Conservation (phyloP, 805 yeast species). For the Saccharomycopsis vini region DNA sequence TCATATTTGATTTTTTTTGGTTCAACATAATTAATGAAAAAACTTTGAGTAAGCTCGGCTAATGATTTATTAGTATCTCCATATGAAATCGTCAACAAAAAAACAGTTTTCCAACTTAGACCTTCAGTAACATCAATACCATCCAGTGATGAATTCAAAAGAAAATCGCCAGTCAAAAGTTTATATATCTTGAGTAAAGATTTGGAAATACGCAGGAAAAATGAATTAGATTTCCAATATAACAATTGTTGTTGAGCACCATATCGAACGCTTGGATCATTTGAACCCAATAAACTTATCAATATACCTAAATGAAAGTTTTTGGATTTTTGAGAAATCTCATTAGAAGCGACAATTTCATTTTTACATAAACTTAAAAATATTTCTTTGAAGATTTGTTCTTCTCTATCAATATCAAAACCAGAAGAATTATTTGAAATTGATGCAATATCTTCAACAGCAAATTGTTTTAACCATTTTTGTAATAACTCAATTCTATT, state of each 20-base stretch:
- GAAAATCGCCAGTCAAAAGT: constrained; percentile 47
- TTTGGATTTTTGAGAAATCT: constrained; percentile 47
- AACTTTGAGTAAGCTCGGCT: constrained; percentile 26
- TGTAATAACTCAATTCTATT: constrained; percentile 39
- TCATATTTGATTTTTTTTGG: constrained; percentile 1
- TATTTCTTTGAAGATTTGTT: constrained; percentile 41
- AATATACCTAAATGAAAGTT: constrained; percentile 66
- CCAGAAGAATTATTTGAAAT: constrained; percentile 19
- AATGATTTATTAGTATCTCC: constrained; percentile 39
- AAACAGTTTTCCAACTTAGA: constrained; percentile 57
- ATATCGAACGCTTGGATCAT: constrained; percentile 45
- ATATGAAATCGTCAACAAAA: constrained; percentile 55
- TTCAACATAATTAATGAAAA: constrained; percentile 21
- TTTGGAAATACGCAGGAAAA: constrained; percentile 23
- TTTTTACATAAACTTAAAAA: constrained; percentile 44
- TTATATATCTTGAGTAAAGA: constrained; percentile 50
- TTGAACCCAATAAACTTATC: constrained; percentile 63
- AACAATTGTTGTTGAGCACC: constrained; percentile 55
- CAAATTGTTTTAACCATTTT: constrained; percentile 47
- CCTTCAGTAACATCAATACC: constrained; percentile 32
- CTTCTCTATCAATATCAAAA: constrained; percentile 7
- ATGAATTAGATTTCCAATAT: constrained; percentile 47
- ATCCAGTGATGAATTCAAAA: constrained; percentile 23
- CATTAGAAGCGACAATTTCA: constrained; percentile 53
- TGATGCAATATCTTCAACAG: constrained; percentile 30